Evolutionary conservation across 192 early-diverging fungal species (phyloP).

Genomic region (Phlyctochytrium bullatum): DNA sequence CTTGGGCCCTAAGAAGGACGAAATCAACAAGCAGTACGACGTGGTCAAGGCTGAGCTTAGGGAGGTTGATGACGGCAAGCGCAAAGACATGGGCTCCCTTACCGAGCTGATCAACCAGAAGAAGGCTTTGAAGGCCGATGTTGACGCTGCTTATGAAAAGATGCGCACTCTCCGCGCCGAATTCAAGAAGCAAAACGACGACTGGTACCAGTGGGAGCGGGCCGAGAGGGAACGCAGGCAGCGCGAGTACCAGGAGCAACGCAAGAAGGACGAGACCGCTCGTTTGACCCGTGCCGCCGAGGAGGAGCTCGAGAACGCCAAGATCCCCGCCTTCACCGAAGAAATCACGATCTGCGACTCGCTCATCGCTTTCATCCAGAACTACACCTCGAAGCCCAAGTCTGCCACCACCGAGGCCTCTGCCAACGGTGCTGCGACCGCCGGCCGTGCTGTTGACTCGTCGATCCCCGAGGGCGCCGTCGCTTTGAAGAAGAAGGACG

Average conservation of each 20-base stretch:
- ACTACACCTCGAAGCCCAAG: slow-evolving; percentile 29
- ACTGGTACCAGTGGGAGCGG: slow-evolving; percentile 69
- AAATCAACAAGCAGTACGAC: slow-evolving; percentile 67
- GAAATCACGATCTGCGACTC: slow-evolving; percentile 84
- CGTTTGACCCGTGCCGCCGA: slow-evolving; percentile 68
- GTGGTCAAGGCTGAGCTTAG: slow-evolving; percentile 72
- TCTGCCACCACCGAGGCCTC: slow-evolving; percentile 42
- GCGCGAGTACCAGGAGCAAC: slow-evolving; percentile 65
- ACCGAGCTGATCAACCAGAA: slow-evolving; percentile 70
- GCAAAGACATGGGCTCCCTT: slow-evolving; percentile 61
- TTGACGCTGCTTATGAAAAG: slow-evolving; percentile 68
- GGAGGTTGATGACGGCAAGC: slow-evolving; percentile 58
- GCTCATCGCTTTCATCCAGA: slow-evolving; percentile 71
- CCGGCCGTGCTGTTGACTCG: slow-evolving; percentile 56
- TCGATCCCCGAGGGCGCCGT: slow-evolving; percentile 76
- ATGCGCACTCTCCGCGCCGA: slow-evolving; percentile 67
- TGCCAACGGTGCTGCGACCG: slow-evolving; percentile 30
- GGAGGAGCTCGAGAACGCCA: slow-evolving; percentile 80
- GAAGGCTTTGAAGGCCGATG: slow-evolving; percentile 62
- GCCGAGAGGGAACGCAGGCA: slow-evolving; percentile 63
- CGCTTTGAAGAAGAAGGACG: slow-evolving; percentile 68
- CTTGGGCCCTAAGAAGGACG: slow-evolving; percentile 41
- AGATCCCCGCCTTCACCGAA: slow-evolving; percentile 79
- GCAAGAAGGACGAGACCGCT: slow-evolving; percentile 65
- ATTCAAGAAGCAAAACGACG: slow-evolving; percentile 70